Conservation (phyloP, 345 rosid species). For the Syzygium jambos region DNA sequence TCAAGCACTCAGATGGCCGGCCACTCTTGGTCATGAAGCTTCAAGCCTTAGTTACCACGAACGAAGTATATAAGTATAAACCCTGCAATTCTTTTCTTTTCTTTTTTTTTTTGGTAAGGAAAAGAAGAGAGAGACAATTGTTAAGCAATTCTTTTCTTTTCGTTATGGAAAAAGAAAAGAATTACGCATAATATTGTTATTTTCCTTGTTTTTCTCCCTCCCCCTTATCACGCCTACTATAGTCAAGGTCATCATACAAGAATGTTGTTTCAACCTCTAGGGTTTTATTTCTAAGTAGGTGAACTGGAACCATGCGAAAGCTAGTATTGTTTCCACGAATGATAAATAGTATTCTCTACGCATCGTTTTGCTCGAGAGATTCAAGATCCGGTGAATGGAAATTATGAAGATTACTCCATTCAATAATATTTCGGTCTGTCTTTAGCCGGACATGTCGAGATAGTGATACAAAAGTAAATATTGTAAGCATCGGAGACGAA, state of each 20-base stretch:
- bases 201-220: not conserved
- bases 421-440: not conserved
- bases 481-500: not conserved
- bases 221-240: not conserved
- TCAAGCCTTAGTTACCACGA: not conserved
- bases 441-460: not conserved
- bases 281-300: not conserved
- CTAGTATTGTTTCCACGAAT: not conserved
- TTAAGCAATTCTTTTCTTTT: too few relatives aligned
- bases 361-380: not conserved
- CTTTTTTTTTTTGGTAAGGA: too few relatives aligned
- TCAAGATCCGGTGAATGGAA: not conserved
- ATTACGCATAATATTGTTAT: not conserved
- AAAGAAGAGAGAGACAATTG: too few relatives aligned
- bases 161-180: not conserved
- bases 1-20: not conserved
- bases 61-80: not conserved
- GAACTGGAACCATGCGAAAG: not conserved
- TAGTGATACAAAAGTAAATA: not conserved
- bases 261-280: not conserved
- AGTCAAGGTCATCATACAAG: not conserved
- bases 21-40: not conserved
- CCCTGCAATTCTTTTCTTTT: not conserved
- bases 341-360: not conserved
- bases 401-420: not conserved